Conservation (phyloP, 2,329 filamentous ascomycete genomes). For the Knufia fluminis region DNA sequence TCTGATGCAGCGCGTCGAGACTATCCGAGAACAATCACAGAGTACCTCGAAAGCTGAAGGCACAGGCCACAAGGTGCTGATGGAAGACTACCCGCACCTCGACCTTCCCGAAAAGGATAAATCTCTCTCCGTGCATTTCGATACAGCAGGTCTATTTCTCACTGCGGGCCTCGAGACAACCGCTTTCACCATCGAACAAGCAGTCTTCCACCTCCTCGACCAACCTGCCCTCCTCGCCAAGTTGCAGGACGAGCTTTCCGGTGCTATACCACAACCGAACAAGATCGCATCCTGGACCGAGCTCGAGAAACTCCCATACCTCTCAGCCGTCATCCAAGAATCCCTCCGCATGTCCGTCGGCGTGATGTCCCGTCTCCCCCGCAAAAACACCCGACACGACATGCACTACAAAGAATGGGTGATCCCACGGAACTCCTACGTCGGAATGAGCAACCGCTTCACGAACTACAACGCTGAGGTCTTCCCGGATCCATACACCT, state of each 20-base stretch:
- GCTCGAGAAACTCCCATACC: constrained; percentile 34
- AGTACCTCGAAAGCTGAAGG: too few relatives aligned
- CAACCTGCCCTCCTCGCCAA: constrained; percentile 15
- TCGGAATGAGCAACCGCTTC: constrained; percentile 31
- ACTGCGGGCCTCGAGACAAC: too few relatives aligned
- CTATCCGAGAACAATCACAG: too few relatives aligned
- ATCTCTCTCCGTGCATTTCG: too few relatives aligned
- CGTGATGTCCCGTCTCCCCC: constrained; percentile 24
- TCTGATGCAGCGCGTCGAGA: too few relatives aligned
- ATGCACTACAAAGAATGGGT: background rate
- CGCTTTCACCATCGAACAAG: too few relatives aligned
- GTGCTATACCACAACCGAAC: constrained; percentile 15
- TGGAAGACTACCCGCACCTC: too few relatives aligned
- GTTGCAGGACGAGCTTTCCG: constrained; percentile 9
- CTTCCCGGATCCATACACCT: constrained; percentile 25
- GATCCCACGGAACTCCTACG: background rate
- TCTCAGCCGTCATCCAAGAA: constrained; percentile 34
- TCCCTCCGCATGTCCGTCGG: constrained; percentile 32
- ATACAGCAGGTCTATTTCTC: too few relatives aligned
- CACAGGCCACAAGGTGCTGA: too few relatives aligned
- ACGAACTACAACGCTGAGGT: constrained; percentile 28
- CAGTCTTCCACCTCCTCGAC: too few relatives aligned
- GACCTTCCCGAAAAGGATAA: too few relatives aligned
- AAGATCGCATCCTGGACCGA: constrained; percentile 21
- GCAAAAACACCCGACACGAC: constrained; percentile 19